Evolutionary conservation across 1,284 basidiomycete genomes (phyloP), one percentile per base, ranked within the genome.

Genomic region (Trichosporon ovoides): DNA sequence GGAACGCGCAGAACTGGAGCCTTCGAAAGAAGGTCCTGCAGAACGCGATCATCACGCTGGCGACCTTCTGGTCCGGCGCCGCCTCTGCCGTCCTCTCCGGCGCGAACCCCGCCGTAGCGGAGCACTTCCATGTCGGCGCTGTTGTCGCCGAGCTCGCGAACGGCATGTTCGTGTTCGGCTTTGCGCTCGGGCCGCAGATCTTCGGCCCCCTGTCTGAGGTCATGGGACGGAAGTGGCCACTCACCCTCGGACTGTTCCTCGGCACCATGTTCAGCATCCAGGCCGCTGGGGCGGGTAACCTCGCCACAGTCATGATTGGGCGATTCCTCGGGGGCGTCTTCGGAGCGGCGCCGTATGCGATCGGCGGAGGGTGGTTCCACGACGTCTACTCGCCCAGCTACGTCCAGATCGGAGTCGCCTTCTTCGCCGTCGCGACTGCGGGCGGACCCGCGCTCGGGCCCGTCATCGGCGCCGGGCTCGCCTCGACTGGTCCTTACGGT

Each of bases 1-100:
- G 72, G 19, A 87, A 87, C 69, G 85, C 86, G 0, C 83, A 83
- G 69, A 87, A 87, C 73, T 88, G 87, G 87, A 60, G 59, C 19
- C 40, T 55, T 2, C 10, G 20, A 18, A 59, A 59, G 24, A 65
- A 65, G 53, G 49, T 63, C 12, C 12, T 57, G 11, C 57, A 63
- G 38, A 65, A 60, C 14, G 49, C 37, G 2, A 31, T 66, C 33
- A 58, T 66, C 35, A 64, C 62, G 10, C 7, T 60, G 1, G 65
- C 65, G 18, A 66, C 65, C 0, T 36, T 66, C 40, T 66, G 60
- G 58, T 56, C 65, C 0, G 65, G 65, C 2, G 50, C 64, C 16
- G 58, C 52, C 24, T 52, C 48, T 0, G 58, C 65, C 1, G 37
- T 64, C 6, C 46, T 62, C 7, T 55, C 53, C 2, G 62, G 62